Conservation (phyloP, 148 eudicot species). For the Fagopyrum tataricum region DNA sequence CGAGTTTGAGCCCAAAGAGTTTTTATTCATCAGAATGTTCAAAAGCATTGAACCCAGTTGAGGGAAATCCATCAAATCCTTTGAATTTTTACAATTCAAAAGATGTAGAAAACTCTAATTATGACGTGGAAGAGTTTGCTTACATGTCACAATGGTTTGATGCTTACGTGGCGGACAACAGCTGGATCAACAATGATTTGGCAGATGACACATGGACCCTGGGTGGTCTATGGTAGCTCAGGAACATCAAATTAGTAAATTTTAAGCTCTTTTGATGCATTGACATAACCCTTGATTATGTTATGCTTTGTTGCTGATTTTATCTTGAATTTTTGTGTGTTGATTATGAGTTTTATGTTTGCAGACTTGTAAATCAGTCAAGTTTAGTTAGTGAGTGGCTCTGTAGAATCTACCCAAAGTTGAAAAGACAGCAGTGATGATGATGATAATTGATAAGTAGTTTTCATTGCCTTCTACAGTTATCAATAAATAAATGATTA, state of each 20-base stretch:
- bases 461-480: not conserved
- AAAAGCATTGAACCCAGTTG: not conserved
- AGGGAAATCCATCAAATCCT: conserved; percentile 3
- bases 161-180: not conserved
- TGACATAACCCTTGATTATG: not conserved
- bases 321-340: not conserved
- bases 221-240: conserved; percentile 12
- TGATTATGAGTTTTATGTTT: not conserved
- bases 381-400: not conserved
- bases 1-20: not conserved
- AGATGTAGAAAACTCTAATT: conserved; percentile 7
- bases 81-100: not conserved
- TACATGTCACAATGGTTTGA: not conserved
- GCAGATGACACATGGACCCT: conserved; percentile 13
- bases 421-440: not conserved
- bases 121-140: conserved; percentile 5
- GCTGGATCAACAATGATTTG: not conserved
- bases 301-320: not conserved
- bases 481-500: not conserved
- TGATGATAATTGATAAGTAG: no score
- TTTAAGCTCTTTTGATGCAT: not conserved
- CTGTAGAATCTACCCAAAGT: conserved; percentile 1
- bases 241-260: not conserved
- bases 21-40: not conserved
- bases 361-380: not conserved